A percentile compares a stretch with the other conserved stretches of the same genome.
phyloP scores from a whole-genome alignment of 1,284 basidiomycete species.

The Ustilago lituana region DNA sequence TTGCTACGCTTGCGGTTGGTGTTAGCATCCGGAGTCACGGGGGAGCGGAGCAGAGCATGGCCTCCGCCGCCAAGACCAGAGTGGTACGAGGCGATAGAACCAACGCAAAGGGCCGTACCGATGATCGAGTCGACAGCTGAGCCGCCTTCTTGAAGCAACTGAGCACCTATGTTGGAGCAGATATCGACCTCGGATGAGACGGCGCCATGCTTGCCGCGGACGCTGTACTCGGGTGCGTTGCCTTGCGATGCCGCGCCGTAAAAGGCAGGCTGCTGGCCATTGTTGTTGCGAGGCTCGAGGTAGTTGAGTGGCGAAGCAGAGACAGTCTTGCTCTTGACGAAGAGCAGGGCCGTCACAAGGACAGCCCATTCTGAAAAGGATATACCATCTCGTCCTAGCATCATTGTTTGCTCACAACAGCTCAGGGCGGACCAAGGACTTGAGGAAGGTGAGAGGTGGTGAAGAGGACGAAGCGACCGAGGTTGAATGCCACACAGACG shows the following conservation, averaged over 20 bases:
- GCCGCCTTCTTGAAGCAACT: conserved; percentile 67
- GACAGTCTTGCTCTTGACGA: neutral
- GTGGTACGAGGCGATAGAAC: conserved; percentile 68
- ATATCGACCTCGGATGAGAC: conserved; percentile 66
- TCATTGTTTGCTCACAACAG: neutral
- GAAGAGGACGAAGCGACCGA: too few relatives aligned
- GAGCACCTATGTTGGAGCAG: conserved; percentile 68
- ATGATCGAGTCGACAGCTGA: conserved; percentile 68
- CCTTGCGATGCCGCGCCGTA: conserved; percentile 58
- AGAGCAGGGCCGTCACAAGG: conserved; percentile 6
- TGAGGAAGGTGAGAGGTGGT: neutral
- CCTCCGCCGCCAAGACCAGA: conserved; percentile 68
- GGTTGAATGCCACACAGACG: too few relatives aligned
- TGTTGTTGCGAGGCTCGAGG: conserved; percentile 10
- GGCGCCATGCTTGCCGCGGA: conserved; percentile 53
- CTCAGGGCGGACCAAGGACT: too few relatives aligned
- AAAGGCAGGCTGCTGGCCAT: conserved; percentile 25
- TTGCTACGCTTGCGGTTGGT: conserved; percentile 25
- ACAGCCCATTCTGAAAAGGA: conserved; percentile 3
- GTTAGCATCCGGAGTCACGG: conserved; percentile 14
- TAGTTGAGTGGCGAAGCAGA: conserved; percentile 12
- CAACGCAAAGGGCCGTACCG: conserved; percentile 67
- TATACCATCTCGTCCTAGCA: conserved; percentile 1
- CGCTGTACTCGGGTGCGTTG: conserved; percentile 32
- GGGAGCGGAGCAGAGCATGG: conserved; percentile 55